Conservation (phyloP, 169 alveolate genomes). For the Perkinsus marinus region DNA sequence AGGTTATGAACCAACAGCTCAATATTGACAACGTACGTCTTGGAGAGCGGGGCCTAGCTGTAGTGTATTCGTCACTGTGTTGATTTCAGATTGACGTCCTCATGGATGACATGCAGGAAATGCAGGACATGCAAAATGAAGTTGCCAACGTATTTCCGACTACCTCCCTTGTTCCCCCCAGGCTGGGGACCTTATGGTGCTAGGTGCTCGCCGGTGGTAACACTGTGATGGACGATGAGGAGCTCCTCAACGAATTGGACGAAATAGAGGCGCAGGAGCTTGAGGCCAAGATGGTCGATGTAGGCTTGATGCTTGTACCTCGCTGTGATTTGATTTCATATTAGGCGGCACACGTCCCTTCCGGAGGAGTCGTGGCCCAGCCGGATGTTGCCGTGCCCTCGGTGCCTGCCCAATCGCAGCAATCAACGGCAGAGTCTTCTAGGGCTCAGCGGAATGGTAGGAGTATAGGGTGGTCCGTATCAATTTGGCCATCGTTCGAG, state of each 20-base stretch:
- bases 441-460: background rate
- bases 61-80: background rate
- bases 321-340: no score
- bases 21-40: background rate
- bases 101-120: conserved; percentile 15
- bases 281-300: background rate
- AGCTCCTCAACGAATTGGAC: background rate
- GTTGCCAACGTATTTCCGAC: no score
- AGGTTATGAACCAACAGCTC: conserved; percentile 2
- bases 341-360: background rate
- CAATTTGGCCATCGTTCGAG: background rate
- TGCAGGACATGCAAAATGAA: conserved; percentile 18
- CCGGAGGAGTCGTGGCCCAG: background rate
- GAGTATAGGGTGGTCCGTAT: background rate
- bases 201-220: background rate
- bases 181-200: background rate
- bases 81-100: conserved; percentile 7
- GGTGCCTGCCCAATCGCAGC: background rate
- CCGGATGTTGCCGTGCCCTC: background rate
- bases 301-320: no score
- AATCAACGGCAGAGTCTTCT: background rate
- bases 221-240: background rate
- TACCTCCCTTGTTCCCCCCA: no score
- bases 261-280: background rate
- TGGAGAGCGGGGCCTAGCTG: background rate